Conservation (phyloP, 73 alveolate genomes). For the Tetrahymena borealis region DNA sequence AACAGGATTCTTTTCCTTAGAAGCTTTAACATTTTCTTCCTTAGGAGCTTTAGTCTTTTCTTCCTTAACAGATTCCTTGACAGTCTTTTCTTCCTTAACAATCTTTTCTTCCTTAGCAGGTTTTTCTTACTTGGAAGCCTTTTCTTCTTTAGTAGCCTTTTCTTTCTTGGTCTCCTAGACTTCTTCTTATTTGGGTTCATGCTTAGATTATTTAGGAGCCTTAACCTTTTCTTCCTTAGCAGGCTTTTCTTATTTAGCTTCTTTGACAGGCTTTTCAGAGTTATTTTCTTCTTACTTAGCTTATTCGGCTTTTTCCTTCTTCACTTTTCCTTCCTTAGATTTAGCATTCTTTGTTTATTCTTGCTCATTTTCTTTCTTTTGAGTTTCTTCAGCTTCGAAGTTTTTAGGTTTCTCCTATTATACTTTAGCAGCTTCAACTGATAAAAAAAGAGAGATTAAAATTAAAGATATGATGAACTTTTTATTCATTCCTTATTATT, state of each 20-base stretch:
- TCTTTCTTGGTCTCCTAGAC: too few species aligned
- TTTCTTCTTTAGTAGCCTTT: background rate
- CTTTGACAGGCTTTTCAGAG: background rate
- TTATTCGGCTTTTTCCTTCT: background rate
- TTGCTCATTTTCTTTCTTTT: background rate
- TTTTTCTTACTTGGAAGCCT: background rate
- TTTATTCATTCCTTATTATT: background rate
- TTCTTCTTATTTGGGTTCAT: too few species aligned
- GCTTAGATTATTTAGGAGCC: too few species aligned
- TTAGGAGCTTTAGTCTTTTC: too few species aligned
- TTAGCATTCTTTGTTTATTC: background rate
- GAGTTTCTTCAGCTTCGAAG: background rate
- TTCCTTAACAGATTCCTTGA: background rate
- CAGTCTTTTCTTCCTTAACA: background rate
- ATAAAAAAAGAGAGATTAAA: background rate
- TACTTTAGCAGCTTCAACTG: background rate
- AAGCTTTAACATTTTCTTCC: background rate
- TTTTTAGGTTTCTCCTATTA: background rate
- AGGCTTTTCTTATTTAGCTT: background rate
- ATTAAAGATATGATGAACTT: background rate
- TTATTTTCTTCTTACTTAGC: background rate
- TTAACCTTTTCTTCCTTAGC: background rate
- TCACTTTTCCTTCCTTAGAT: background rate
- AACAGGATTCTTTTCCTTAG: background rate
- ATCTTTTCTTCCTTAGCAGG: background rate